Conservation (phyloP, 345 rosid genomes). For the Crucihimalaya himalaica region DNA sequence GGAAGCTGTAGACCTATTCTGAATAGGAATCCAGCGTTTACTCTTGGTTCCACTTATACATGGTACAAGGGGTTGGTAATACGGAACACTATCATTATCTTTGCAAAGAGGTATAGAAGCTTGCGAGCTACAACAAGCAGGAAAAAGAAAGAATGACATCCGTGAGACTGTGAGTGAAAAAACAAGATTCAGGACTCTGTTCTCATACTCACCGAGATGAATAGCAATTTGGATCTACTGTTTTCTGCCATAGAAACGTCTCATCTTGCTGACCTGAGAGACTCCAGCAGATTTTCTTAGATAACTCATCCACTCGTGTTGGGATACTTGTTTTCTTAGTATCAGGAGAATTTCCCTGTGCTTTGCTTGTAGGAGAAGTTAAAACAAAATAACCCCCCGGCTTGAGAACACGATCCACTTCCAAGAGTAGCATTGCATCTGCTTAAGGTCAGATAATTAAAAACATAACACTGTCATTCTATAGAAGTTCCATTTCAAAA, state of each 20-base stretch:
- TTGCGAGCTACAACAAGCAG: conserved; percentile 48
- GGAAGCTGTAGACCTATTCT: conserved; percentile 67
- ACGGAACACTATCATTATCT: conserved; percentile 59
- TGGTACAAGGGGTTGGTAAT: conserved; percentile 80
- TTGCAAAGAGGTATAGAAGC: conserved; percentile 67
- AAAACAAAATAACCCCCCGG: conserved; percentile 97
- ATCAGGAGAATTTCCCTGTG: conserved; percentile 51
- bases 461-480: background rate
- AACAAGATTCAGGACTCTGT: background rate
- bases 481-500: background rate
- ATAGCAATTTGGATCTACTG: conserved; percentile 61
- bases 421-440: conserved; percentile 87
- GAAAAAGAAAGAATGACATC: conserved; percentile 16
- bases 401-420: conserved; percentile 89
- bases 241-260: conserved; percentile 96
- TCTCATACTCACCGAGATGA: conserved; percentile 61
- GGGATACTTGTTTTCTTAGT: conserved; percentile 57
- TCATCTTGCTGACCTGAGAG: conserved; percentile 92
- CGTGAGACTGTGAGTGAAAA: background rate
- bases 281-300: conserved; percentile 86
- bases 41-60: conserved; percentile 80
- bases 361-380: conserved; percentile 71
- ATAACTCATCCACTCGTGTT: conserved; percentile 61
- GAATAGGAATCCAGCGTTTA: conserved; percentile 88
- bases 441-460: conserved; percentile 27